A percentile compares a stretch with the other conserved stretches of the same genome.
These are phyloP conservation scores for Colletotrichum gloeosporioides DNA, from an alignment of 2,329 filamentous ascomycete species.

Conservation along the genomic window DNA sequence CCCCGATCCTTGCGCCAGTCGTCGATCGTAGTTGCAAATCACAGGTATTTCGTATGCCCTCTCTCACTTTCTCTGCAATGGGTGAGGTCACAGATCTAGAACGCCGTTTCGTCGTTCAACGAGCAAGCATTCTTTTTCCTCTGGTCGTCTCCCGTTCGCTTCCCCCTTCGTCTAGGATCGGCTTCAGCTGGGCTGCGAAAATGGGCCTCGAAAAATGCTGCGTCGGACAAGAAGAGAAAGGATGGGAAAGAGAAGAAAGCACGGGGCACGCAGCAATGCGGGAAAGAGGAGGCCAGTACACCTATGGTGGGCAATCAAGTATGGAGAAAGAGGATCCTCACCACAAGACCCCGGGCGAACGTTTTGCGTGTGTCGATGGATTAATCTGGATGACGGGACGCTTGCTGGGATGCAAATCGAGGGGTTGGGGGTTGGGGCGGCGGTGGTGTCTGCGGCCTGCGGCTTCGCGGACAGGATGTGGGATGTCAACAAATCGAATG, in stretches of 20 bases:
- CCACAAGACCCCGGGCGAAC: not conserved
- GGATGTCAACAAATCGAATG: conserved; percentile 19
- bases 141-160: not conserved
- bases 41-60: not conserved
- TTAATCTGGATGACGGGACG: conserved; percentile 7
- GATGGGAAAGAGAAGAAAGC: conserved; percentile 3
- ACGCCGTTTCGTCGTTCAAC: not conserved
- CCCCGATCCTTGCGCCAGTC: not conserved
- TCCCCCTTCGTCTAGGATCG: not conserved
- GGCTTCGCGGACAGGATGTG: not conserved
- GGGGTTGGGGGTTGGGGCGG: conserved; percentile 4
- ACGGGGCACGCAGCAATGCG: conserved; percentile 13
- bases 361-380: not conserved
- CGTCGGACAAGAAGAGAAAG: not conserved
- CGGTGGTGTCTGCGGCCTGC: not conserved
- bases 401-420: conserved; percentile 3
- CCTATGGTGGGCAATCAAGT: not conserved
- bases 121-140: not conserved
- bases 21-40: not conserved
- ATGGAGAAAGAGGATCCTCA: conserved; percentile 10
- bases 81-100: not conserved
- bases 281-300: conserved; percentile 11
- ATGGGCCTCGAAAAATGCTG: not conserved
- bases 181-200: not conserved
- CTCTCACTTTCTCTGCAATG: not conserved